These are phyloP conservation scores for Ceratopteris richardii DNA, from an alignment of 75 land plant species.

Conservation along the genomic window DNA sequence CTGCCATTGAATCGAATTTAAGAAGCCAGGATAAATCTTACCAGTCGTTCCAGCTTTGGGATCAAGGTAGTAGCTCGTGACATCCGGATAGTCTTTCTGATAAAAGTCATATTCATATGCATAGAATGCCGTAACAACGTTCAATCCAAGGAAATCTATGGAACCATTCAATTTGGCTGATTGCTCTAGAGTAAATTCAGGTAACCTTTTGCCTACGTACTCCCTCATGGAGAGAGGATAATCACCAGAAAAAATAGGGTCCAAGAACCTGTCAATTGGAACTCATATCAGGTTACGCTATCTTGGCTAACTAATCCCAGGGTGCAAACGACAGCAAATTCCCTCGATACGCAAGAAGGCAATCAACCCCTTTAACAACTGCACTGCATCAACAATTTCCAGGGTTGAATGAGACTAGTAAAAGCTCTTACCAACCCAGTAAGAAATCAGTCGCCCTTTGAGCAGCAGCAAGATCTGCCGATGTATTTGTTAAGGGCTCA, in stretches of 20 bases:
- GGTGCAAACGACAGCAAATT: background rate
- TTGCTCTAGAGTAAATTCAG: slow-evolving; percentile 13
- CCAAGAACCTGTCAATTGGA: slow-evolving; percentile 12
- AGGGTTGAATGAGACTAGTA: too few species aligned
- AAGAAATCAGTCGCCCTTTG: too few species aligned
- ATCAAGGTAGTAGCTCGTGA: background rate
- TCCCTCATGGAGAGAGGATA: slow-evolving; percentile 16
- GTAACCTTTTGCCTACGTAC: slow-evolving; percentile 8
- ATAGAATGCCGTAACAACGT: slow-evolving; percentile 13
- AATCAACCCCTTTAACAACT: too few species aligned
- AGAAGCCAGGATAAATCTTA: too few species aligned
- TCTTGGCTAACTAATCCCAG: too few species aligned
- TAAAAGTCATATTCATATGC: slow-evolving; percentile 4
- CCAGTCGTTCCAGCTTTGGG: background rate
- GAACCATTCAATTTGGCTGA: slow-evolving; percentile 8
- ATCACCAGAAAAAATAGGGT: slow-evolving; percentile 21
- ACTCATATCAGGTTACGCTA: too few species aligned
- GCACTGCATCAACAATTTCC: too few species aligned
- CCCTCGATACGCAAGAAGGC: background rate
- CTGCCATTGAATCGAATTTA: too few species aligned
- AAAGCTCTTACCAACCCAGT: too few species aligned
- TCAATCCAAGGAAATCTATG: slow-evolving; percentile 19
- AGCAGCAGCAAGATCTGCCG: too few species aligned
- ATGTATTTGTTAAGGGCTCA: too few species aligned
- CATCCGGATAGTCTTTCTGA: background rate